Conservation (phyloP, 139 green algal species). For the Chlorella ohadii region DNA sequence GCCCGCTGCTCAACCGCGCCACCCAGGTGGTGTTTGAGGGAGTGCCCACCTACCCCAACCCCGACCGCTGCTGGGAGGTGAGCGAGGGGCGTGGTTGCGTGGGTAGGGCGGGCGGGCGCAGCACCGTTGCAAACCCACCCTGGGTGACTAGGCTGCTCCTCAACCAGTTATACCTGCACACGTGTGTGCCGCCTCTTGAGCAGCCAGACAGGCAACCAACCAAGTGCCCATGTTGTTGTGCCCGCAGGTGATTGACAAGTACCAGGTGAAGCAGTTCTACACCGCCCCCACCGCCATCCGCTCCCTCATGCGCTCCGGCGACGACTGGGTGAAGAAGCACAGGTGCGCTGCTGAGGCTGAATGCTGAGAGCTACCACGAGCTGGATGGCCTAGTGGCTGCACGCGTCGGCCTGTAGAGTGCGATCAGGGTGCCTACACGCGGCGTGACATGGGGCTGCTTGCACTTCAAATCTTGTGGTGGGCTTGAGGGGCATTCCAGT, state of each 20-base stretch:
- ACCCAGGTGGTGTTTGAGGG: conserved; percentile 94
- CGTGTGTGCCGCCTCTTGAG: neutral
- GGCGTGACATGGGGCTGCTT: too few relatives aligned
- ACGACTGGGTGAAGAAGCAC: conserved; percentile 71
- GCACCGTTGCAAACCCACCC: too few relatives aligned
- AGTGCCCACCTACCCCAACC: conserved; percentile 88
- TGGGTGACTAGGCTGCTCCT: too few relatives aligned
- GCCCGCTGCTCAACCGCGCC: conserved; percentile 89
- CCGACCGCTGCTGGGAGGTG: conserved; percentile 90
- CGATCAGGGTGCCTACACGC: too few relatives aligned
- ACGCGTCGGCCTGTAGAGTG: too few relatives aligned
- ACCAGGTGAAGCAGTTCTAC: conserved; percentile 93
- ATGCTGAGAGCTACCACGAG: too few relatives aligned
- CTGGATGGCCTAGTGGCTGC: too few relatives aligned
- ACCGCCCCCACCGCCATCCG: conserved; percentile 95
- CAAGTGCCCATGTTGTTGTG: neutral
- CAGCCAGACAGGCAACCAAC: too few relatives aligned
- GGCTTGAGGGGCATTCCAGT: too few relatives aligned
- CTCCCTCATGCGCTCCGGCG: conserved; percentile 86
- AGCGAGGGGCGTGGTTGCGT: neutral
- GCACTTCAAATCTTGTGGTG: too few relatives aligned
- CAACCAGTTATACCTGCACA: too few relatives aligned
- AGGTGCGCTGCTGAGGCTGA: neutral
- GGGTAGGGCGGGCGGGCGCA: neutral
- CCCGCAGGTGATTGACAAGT: conserved; percentile 54